Evolutionary conservation across 2,329 filamentous ascomycete species (phyloP).

Genomic region (Hypomyces rosellus): DNA sequence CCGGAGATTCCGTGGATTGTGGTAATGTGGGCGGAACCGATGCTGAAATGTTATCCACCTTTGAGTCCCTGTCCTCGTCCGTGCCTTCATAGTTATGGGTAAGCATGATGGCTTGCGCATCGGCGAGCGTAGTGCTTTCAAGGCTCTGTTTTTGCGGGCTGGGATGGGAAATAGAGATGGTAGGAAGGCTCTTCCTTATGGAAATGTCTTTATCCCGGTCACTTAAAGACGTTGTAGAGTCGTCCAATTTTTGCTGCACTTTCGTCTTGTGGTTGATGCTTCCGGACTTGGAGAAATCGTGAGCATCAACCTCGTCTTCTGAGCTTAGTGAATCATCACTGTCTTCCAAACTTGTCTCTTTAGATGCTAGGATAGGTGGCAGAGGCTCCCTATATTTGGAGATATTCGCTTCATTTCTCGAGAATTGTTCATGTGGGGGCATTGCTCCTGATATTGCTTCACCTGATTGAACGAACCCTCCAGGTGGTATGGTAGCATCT

Average conservation of each 20-base stretch:
- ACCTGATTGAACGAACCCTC: slow-evolving; percentile 45
- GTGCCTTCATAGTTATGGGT: slow-evolving; percentile 51
- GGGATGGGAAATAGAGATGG: slow-evolving; percentile 39
- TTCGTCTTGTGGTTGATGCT: no score
- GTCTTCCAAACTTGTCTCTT: slow-evolving; percentile 58
- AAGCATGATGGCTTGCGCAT: slow-evolving; percentile 38
- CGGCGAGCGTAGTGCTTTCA: neutral
- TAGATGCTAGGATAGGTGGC: slow-evolving; percentile 63
- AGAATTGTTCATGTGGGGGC: slow-evolving; percentile 46
- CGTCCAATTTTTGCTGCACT: no score
- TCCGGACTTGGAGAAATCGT: neutral
- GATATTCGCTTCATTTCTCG: slow-evolving; percentile 49
- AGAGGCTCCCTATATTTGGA: slow-evolving; percentile 57
- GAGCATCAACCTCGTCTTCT: slow-evolving; percentile 22
- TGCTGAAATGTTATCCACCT: neutral
- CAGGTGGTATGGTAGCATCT: slow-evolving; percentile 22
- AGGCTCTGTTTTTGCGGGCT: slow-evolving; percentile 29
- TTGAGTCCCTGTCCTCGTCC: slow-evolving; percentile 2
- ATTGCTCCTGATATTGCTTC: slow-evolving; percentile 54
- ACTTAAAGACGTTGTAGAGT: no score
- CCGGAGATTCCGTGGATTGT: slow-evolving; percentile 16
- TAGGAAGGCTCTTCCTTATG: slow-evolving; percentile 25
- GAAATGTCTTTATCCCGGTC: no score
- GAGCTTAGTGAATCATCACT: slow-evolving; percentile 46
- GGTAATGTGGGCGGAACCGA: slow-evolving; percentile 7